Percentiles rank a stretch among this genome's conserved stretches.
phyloP scores from a whole-genome alignment of 139 green algal species.

The Micractinium conductrix region DNA sequence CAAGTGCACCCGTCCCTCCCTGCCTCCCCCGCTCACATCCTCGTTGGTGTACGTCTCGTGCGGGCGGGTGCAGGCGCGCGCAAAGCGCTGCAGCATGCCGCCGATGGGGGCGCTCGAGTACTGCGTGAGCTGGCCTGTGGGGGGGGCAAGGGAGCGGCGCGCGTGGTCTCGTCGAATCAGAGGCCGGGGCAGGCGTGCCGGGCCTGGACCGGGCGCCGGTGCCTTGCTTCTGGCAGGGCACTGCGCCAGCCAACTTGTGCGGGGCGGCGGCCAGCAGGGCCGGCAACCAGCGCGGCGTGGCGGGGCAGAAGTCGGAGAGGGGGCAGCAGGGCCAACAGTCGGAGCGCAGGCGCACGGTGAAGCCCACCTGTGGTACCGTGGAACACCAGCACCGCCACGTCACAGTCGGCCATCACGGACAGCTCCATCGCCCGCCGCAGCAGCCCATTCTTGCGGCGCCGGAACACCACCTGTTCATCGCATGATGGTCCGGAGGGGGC shows the following conservation, averaged over 20 bases:
- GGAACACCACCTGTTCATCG: constrained; percentile 52
- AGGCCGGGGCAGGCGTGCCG: no score
- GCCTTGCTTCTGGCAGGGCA: no score
- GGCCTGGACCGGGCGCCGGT: no score
- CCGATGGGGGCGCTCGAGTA: constrained; percentile 77
- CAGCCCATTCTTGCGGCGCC: constrained; percentile 80
- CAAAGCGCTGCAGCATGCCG: constrained; percentile 67
- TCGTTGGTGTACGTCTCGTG: constrained; percentile 73
- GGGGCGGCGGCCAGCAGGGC: no score
- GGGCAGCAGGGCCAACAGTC: not conserved
- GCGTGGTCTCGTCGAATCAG: no score
- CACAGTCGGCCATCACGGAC: constrained; percentile 80
- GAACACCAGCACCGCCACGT: constrained; percentile 83
- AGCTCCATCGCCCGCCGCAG: constrained; percentile 89
- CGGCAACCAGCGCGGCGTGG: no score
- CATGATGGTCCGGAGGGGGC: not conserved
- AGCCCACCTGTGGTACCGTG: constrained; percentile 6
- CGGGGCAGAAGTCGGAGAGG: not conserved
- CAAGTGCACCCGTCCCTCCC: not conserved
- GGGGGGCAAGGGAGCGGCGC: not conserved
- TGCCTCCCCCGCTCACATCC: constrained; percentile 45
- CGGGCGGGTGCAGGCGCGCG: constrained; percentile 47
- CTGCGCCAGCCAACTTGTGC: no score
- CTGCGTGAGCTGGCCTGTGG: constrained; percentile 67
- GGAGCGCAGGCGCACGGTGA: not conserved